A percentile compares a stretch with the other conserved stretches of the same genome.
phyloP scores from a whole-genome alignment of 129 eudicot genomes.

The Rutidosis leptorrhynchoides region DNA sequence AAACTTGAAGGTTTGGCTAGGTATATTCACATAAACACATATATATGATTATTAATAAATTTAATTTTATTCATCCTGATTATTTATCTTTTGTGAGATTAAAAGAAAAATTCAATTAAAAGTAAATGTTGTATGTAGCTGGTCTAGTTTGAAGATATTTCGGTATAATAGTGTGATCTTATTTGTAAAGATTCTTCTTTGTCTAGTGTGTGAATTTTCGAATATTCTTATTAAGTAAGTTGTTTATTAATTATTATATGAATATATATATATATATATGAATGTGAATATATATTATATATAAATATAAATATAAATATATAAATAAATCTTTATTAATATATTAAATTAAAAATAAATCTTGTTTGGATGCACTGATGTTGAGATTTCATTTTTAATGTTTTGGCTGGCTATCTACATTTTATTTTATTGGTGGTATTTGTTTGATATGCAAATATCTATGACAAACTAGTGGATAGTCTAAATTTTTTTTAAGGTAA shows the following conservation, averaged over 20 bases:
- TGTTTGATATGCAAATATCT: background rate
- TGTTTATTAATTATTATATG: background rate
- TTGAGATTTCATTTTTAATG: background rate
- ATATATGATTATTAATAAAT: background rate
- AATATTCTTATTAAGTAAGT: background rate
- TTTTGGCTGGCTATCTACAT: background rate
- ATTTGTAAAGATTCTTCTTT: background rate
- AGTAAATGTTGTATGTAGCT: too few species aligned
- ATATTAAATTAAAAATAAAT: too few species aligned
- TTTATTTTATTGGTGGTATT: background rate
- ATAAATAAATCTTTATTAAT: too few species aligned
- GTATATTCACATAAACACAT: conserved; percentile 26
- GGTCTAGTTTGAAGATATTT: background rate
- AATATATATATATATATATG: too few species aligned
- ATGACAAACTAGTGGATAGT: too few species aligned
- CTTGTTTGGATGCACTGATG: background rate
- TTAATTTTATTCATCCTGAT: background rate
- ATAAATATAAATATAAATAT: too few species aligned
- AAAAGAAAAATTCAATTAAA: background rate
- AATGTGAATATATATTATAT: too few species aligned
- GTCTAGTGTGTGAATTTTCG: background rate
- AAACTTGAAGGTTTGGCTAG: conserved; percentile 85
- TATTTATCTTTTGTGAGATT: background rate
- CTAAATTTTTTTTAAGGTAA: too few species aligned
- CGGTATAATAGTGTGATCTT: background rate